Evolutionary conservation across 2,329 filamentous ascomycete genomes (phyloP).

Genomic region (Paracorniculantispora psalliotae): DNA sequence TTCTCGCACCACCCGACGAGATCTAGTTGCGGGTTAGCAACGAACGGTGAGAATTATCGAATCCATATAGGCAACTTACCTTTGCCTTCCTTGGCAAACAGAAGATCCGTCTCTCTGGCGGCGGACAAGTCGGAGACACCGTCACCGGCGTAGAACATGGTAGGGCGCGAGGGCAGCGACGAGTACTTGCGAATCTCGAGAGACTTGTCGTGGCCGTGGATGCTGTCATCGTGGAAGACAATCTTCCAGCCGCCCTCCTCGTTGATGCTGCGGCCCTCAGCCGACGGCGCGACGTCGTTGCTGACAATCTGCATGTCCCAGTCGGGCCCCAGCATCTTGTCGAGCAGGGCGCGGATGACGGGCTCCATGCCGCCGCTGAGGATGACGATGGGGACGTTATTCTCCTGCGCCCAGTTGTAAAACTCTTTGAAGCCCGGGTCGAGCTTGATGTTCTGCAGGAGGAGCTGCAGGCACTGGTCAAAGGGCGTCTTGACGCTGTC

Average conservation of each 20-base stretch:
- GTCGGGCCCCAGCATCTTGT: constrained; percentile 71
- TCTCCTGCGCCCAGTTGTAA: constrained; percentile 71
- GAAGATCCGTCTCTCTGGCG: constrained; percentile 83
- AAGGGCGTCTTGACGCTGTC: constrained; percentile 78
- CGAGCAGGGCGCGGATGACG: constrained; percentile 78
- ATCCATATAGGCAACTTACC: constrained; percentile 44
- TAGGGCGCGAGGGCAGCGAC: constrained; percentile 68
- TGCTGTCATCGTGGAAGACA: constrained; percentile 78
- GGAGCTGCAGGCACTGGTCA: constrained; percentile 71
- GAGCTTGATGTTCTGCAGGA: constrained; percentile 78
- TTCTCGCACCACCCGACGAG: constrained; percentile 82
- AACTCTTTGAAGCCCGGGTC: constrained; percentile 88
- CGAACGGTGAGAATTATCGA: no score
- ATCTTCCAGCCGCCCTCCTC: constrained; percentile 84
- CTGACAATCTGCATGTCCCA: constrained; percentile 85
- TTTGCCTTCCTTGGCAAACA: constrained; percentile 89
- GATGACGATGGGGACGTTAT: constrained; percentile 89
- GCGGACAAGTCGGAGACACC: constrained; percentile 90
- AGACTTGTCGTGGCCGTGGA: constrained; percentile 96
- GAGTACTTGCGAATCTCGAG: constrained; percentile 86
- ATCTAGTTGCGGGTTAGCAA: constrained; percentile 47
- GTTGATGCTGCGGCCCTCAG: constrained; percentile 66
- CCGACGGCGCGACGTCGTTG: constrained; percentile 64
- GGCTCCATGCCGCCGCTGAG: constrained; percentile 90
- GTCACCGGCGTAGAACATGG: constrained; percentile 91